Base-by-base conservation (phyloP, 108 stramenopile species). In the Ochromonas danica region DNA sequence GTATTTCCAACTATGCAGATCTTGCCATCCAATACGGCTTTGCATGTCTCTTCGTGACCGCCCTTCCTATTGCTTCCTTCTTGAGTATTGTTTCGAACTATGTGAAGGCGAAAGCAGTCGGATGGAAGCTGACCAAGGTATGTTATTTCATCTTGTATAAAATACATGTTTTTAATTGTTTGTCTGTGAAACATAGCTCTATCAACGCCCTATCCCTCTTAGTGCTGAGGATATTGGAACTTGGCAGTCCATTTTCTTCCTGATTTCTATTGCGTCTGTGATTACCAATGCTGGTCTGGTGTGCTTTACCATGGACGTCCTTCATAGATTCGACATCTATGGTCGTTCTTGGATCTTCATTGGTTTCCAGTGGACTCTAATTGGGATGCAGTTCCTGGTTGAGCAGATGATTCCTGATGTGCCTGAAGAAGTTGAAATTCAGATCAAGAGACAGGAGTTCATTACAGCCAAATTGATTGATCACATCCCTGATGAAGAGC, bases 281-380 rank as follows among this genome's bases (percentile, higher is more conserved):
- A 85, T 99, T 25, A 95, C 94, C 67, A 99, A 99, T 82, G 95
- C 93, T 79, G 93, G 92, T 77, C 81, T 97, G 43, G 92, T 98
- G 84, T 92, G 92, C 17, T 93, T 96, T 63, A 93, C 95, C 17
- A 93, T 86, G 74, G 70, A 82, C 0, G 70, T 90, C 28, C 89
- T 95, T 77, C 22, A 25, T 25, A 43, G 3, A n/a, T 40, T n/a
- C 17, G 10, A 22, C 40, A 2, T 40, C 2, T 72, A 27, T 42
- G 71, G 71, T 40, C 41, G 14, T 31, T 1, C n/a, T 14, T 83
- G 86, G 85, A 78, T 86, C 57, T 88, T 87, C 80, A 39, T 88
- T 36, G 57, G 82, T 27, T 83, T 87, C 77, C 86, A 87, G 42
- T 81, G 80, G 57, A 61, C 33, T 0, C 39, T 88, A 43, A 31